Conservation (phyloP, 805 yeast species). For the Candida silvicultrix region DNA sequence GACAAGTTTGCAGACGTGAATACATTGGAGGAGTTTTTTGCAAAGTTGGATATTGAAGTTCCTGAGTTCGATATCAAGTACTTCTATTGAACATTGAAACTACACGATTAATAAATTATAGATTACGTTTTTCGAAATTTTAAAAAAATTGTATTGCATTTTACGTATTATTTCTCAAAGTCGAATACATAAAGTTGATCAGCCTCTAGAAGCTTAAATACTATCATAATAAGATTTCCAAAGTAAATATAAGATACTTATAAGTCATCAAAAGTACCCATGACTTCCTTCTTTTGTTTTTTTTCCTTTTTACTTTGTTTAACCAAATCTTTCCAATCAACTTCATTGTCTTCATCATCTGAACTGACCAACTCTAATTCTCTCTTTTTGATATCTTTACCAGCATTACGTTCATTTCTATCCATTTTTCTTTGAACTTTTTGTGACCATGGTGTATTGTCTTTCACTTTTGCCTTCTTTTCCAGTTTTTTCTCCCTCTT, state of each 20-base stretch:
- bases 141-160: no score
- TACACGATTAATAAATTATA: no score
- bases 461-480: slow-evolving; percentile 11
- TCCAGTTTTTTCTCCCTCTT: slow-evolving; percentile 23
- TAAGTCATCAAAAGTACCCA: slow-evolving; percentile 58
- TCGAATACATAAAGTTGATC: no score
- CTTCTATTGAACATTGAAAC: slow-evolving; percentile 3
- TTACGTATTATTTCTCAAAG: no score
- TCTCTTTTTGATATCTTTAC: slow-evolving; percentile 51
- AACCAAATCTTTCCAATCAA: slow-evolving; percentile 88
- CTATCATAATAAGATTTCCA: no score
- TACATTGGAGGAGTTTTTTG: slow-evolving; percentile 9
- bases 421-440: slow-evolving; percentile 41
- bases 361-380: slow-evolving; percentile 54
- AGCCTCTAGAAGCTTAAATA: no score
- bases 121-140: no score
- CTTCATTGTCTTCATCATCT: slow-evolving; percentile 35
- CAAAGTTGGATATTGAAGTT: slow-evolving; percentile 12
- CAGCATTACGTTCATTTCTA: slow-evolving; percentile 52
- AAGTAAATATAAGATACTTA: no score
- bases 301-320: slow-evolving; percentile 58
- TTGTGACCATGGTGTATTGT: slow-evolving; percentile 27
- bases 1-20: slow-evolving; percentile 4
- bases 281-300: slow-evolving; percentile 29
- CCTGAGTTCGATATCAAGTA: slow-evolving; percentile 10